phyloP scores from a whole-genome alignment of 331 rosid species.

The Stylosanthes scabra region DNA sequence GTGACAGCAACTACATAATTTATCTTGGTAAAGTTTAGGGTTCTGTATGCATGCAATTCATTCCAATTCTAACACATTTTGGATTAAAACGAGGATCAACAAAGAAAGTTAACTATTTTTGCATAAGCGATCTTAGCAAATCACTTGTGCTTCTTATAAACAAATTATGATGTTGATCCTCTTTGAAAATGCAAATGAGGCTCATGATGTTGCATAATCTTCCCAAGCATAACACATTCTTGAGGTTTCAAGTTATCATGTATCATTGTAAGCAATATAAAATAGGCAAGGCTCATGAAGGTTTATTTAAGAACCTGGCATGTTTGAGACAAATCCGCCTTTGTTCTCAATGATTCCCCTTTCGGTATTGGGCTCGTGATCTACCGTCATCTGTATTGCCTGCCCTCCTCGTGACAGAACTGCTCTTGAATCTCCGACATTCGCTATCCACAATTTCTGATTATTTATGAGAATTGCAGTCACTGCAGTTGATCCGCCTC shows the following conservation, averaged over 20 bases:
- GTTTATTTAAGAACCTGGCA: slow-evolving; percentile 76
- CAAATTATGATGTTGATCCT: neutral
- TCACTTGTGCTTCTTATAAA: neutral
- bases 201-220: neutral
- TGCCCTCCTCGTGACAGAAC: slow-evolving; percentile 78
- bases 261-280: slow-evolving; percentile 15
- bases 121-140: slow-evolving; percentile 23
- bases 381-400: slow-evolving; percentile 67
- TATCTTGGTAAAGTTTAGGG: neutral
- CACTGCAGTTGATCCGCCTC: slow-evolving; percentile 95
- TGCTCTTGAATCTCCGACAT: slow-evolving; percentile 94
- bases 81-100: neutral
- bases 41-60: neutral
- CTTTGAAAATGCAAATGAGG: slow-evolving; percentile 20
- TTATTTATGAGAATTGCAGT: slow-evolving; percentile 82
- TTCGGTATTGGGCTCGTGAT: slow-evolving; percentile 91
- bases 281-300: slow-evolving; percentile 29
- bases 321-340: slow-evolving; percentile 92
- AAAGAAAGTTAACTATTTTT: slow-evolving; percentile 8
- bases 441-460: slow-evolving; percentile 79
- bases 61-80: neutral
- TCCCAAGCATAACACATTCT: slow-evolving; percentile 19
- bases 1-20: neutral
- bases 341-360: slow-evolving; percentile 75
- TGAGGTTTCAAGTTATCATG: neutral